These are phyloP conservation scores for Mucor indicus DNA, from an alignment of 371 early-diverging fungal genomes.

Conservation along the genomic window DNA sequence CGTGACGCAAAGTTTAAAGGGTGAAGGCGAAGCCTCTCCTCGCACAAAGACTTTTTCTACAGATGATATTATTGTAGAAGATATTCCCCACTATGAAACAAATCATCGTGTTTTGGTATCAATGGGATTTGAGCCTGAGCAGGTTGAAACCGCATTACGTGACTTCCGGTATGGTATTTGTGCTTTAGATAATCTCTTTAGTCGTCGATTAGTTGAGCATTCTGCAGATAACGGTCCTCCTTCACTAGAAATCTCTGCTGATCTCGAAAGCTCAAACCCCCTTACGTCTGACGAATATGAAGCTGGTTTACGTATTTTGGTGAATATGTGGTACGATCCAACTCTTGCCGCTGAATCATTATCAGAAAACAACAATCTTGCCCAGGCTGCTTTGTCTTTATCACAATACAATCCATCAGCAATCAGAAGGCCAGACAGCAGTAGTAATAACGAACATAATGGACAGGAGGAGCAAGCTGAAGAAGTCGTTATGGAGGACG, in stretches of 20 bases:
- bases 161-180: constrained; percentile 74
- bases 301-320: constrained; percentile 60
- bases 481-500: constrained; percentile 14
- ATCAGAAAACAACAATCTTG: constrained; percentile 64
- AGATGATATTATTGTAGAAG: background rate
- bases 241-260: background rate
- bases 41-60: background rate
- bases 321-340: constrained; percentile 81
- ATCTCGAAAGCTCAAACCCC: background rate
- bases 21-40: constrained; percentile 40
- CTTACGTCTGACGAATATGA: constrained; percentile 35
- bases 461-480: background rate
- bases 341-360: constrained; percentile 69
- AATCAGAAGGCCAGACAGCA: background rate
- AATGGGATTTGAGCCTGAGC: constrained; percentile 85
- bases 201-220: constrained; percentile 46
- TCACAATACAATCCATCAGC: constrained; percentile 54
- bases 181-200: constrained; percentile 87
- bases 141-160: constrained; percentile 74
- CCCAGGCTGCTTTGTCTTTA: constrained; percentile 75
- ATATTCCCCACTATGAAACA: constrained; percentile 11
- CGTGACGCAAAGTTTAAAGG: constrained; percentile 62
- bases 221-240: constrained; percentile 3
- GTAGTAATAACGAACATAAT: no score
- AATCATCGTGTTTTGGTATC: constrained; percentile 41